Evolutionary conservation across 2,329 filamentous ascomycete genomes (phyloP), one percentile per base, ranked within the genome.

Genomic region (Cytospora chrysosperma): DNA sequence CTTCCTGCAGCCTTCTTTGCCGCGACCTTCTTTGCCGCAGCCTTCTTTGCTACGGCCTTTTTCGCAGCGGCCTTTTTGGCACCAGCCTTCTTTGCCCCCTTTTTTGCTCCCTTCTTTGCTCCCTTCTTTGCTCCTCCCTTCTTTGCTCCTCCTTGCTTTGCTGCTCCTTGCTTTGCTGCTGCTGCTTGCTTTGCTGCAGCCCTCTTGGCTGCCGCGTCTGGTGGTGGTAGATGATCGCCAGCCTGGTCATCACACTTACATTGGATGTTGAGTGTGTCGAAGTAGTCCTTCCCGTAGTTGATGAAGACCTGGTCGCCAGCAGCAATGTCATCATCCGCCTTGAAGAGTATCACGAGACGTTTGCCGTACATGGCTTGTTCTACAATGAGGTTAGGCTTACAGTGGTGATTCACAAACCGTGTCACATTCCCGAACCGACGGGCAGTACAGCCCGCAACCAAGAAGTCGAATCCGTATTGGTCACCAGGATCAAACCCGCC

Each of bases 321-420:
- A 4, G 19, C 12, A 2, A 60, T 26, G 0, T 54, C 58, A 5
- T 17, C 34, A 10, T 13, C 24, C 9, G 50, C 26, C 8, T 13
- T 17, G 50, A 32, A 60, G 15, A 60, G 1, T 1, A 47, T 6
- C 19, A 47, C 58, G 15, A n/a, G n/a, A 10, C 58, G 58, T 37
- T 24, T 47, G 5, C 50, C 58, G 27, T 60, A 60, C 58, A 60
- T 60, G 1, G 32, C 34, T 1, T 19, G 0, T 0, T 30, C n/a
- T 9, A 40, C 19, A 0, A 10, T 21, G 26, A 47, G 9, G 13
- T 54, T 60, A 7, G 50, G 26, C 1, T n/a, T 8, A 28, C 58
- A 60, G 58, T 60, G 58, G 3, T 60, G 58, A 15, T 60, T 60
- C 2, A 60, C 27, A 2, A 60, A 60, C 0, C 58, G 58, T 5